phyloP scores from a whole-genome alignment of 2,329 filamentous ascomycete genomes.

The Clonostachys rosea region DNA sequence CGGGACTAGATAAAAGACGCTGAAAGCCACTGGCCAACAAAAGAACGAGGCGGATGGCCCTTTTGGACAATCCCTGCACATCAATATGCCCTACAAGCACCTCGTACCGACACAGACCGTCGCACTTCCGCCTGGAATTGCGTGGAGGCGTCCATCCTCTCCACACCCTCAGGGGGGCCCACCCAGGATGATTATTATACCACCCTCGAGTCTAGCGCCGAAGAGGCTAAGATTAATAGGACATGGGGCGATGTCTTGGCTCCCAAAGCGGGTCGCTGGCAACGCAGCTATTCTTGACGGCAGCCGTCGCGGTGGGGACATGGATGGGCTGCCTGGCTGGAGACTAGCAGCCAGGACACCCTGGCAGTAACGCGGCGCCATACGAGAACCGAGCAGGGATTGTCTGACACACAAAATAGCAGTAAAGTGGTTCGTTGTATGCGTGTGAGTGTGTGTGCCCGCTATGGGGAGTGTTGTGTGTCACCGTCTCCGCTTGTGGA shows the following conservation, averaged over 20 bases:
- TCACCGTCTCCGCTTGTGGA: constrained; percentile 15
- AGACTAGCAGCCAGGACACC: constrained; percentile 20
- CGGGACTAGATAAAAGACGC: too few species aligned
- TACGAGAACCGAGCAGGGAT: constrained; percentile 42
- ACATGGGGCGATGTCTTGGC: constrained; percentile 5
- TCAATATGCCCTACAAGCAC: not conserved
- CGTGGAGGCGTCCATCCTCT: not conserved
- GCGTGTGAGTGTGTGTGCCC: too few species aligned
- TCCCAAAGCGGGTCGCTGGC: constrained; percentile 5
- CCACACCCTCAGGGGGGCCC: constrained; percentile 2
- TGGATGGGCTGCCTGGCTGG: constrained; percentile 22
- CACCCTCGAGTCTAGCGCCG: not conserved
- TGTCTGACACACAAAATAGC: constrained; percentile 39
- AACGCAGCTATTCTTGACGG: constrained; percentile 40
- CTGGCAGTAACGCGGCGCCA: constrained; percentile 38
- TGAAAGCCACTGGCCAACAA: too few species aligned
- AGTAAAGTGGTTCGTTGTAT: constrained; percentile 30
- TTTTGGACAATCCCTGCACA: not conserved
- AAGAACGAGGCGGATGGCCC: too few species aligned
- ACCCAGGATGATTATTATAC: not conserved
- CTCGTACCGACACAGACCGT: not conserved
- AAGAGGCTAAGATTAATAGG: constrained; percentile 1
- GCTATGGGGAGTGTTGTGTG: constrained; percentile 7
- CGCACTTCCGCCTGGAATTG: constrained; percentile 3
- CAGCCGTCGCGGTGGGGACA: constrained; percentile 10